phyloP scores from a whole-genome alignment of 805 yeast species.

The Spathaspora passalidarum region DNA sequence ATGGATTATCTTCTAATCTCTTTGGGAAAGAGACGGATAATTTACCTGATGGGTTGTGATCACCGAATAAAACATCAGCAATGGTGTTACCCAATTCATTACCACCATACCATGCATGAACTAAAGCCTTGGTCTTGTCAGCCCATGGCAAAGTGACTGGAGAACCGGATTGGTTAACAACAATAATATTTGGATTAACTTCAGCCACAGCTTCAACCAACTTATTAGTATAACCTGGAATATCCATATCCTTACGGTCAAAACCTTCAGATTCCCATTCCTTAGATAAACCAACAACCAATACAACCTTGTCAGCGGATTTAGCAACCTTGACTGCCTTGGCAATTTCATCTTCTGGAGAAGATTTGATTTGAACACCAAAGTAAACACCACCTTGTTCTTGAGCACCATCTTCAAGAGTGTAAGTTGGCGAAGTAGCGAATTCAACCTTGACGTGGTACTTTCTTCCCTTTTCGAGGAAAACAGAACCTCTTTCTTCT shows the following conservation, averaged over 20 bases:
- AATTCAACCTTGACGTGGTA: slow-evolving; percentile 49
- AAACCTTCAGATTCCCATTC: slow-evolving; percentile 63
- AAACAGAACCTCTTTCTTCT: slow-evolving; percentile 41
- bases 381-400: slow-evolving; percentile 24
- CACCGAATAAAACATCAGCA: slow-evolving; percentile 61
- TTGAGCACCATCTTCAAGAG: slow-evolving; percentile 11
- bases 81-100: slow-evolving; percentile 55
- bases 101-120: slow-evolving; percentile 37
- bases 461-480: slow-evolving; percentile 40
- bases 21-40: slow-evolving; percentile 55
- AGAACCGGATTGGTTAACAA: slow-evolving; percentile 59
- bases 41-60: slow-evolving; percentile 59
- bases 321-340: slow-evolving; percentile 50
- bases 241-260: slow-evolving; percentile 49
- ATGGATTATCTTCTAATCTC: slow-evolving; percentile 52
- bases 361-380: slow-evolving; percentile 19
- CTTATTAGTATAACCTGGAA: slow-evolving; percentile 48
- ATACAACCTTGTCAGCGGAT: slow-evolving; percentile 49
- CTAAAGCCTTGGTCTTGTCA: slow-evolving; percentile 18
- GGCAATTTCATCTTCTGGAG: slow-evolving; percentile 20
- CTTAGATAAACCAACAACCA: slow-evolving; percentile 48
- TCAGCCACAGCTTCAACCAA: slow-evolving; percentile 42
- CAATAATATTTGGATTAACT: slow-evolving; percentile 49
- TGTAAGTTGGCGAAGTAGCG: slow-evolving; percentile 45
- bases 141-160: slow-evolving; percentile 61